A percentile compares a stretch with the other conserved stretches of the same genome.
phyloP scores from a whole-genome alignment of 495 filamentous ascomycete species.

The Neurospora sp. region DNA sequence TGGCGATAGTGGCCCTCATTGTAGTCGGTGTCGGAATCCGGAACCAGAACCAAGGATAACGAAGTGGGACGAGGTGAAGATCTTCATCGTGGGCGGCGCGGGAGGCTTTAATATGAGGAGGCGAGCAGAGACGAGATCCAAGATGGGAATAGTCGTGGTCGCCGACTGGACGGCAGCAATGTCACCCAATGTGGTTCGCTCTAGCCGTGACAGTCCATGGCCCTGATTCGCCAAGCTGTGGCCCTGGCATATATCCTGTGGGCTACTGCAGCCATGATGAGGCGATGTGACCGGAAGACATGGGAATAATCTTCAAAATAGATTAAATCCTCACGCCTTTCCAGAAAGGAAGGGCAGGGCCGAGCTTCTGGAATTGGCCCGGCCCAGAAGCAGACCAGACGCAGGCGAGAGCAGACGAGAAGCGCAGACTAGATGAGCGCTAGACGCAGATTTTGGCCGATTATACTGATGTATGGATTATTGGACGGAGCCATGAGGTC shows the following conservation, averaged over 20 bases:
- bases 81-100: background rate
- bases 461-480: background rate
- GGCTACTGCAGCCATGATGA: background rate
- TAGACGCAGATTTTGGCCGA: background rate
- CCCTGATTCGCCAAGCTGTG: background rate
- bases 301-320: background rate
- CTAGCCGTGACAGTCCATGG: background rate
- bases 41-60: background rate
- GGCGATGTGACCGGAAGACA: slow-evolving; percentile 1
- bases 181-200: background rate
- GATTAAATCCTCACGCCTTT: background rate
- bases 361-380: background rate
- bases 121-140: background rate
- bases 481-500: background rate
- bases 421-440: background rate
- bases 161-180: background rate
- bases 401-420: background rate
- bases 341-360: background rate
- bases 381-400: background rate
- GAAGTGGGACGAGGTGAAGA: background rate
- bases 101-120: background rate
- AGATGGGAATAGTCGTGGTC: background rate
- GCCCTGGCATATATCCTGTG: background rate
- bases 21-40: background rate
- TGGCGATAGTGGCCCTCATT: slow-evolving; percentile 9